These are phyloP conservation scores for Coprinellus aureogranulatus DNA, from an alignment of 768 basidiomycete genomes.

Conservation along the genomic window DNA sequence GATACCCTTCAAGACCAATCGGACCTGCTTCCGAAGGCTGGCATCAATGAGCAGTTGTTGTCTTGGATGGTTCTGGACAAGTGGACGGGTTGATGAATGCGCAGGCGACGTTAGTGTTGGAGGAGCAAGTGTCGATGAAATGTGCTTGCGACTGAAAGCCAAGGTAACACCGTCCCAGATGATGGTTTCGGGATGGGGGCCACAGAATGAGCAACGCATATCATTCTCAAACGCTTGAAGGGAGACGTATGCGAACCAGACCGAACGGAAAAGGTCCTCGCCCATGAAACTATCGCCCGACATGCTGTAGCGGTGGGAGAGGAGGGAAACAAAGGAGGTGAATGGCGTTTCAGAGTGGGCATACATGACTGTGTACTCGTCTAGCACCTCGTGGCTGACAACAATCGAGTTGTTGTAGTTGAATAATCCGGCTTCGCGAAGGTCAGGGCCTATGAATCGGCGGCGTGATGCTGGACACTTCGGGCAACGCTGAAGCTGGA, in stretches of 20 bases:
- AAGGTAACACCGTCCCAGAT: slow-evolving; percentile 35
- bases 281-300: too few relatives aligned
- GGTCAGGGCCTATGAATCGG: too few relatives aligned
- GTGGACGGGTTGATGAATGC: neutral
- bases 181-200: slow-evolving; percentile 22
- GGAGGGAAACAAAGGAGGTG: too few relatives aligned
- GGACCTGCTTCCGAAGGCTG: neutral
- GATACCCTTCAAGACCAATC: neutral
- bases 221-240: slow-evolving; percentile 21
- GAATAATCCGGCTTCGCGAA: too few relatives aligned
- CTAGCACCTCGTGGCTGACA: too few relatives aligned
- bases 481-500: too few relatives aligned
- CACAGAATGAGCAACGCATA: slow-evolving; percentile 27
- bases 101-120: slow-evolving; percentile 16
- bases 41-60: neutral
- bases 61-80: slow-evolving; percentile 7
- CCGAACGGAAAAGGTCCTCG: slow-evolving; percentile 25
- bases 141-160: slow-evolving; percentile 26
- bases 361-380: too few relatives aligned
- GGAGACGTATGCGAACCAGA: slow-evolving; percentile 32
- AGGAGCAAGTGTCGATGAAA: slow-evolving; percentile 20
- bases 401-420: too few relatives aligned
- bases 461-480: too few relatives aligned
- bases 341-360: too few relatives aligned
- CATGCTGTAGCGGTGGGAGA: too few relatives aligned